These are phyloP conservation scores for Scenedesmus sp. DNA, from an alignment of 163 green algal genomes.

Conservation along the genomic window DNA sequence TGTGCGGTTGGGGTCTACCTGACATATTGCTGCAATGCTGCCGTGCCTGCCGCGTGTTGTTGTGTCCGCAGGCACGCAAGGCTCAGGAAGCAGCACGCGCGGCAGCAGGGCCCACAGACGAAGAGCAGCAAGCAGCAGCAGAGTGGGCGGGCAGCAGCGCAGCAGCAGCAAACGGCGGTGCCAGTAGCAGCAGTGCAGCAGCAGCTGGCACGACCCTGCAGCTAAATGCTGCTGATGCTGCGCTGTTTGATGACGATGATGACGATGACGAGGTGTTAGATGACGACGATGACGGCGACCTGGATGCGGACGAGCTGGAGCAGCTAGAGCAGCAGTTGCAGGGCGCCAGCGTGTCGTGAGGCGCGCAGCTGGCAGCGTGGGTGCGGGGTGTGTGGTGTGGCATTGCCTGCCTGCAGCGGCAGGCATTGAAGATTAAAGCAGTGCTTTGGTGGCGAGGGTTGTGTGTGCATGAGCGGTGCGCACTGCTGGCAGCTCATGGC, in stretches of 20 bases:
- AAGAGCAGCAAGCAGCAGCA: slow-evolving; percentile 51
- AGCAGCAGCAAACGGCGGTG: neutral
- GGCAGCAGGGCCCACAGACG: slow-evolving; percentile 3
- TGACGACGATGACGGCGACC: slow-evolving; percentile 55
- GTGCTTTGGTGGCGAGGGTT: neutral
- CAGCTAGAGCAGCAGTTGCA: slow-evolving; percentile 55
- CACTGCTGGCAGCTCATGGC: neutral
- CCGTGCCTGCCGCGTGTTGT: neutral
- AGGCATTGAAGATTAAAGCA: neutral
- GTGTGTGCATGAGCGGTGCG: neutral
- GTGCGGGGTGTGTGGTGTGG: neutral
- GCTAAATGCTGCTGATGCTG: slow-evolving; percentile 43
- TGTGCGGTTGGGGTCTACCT: neutral
- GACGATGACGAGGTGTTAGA: slow-evolving; percentile 52
- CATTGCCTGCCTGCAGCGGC: neutral
- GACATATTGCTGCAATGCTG: neutral
- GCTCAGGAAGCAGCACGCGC: slow-evolving; percentile 2
- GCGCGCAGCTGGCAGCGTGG: neutral
- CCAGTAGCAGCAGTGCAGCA: slow-evolving; percentile 10
- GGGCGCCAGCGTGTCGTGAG: slow-evolving; percentile 35
- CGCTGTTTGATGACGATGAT: slow-evolving; percentile 43
- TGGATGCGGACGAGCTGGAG: slow-evolving; percentile 61
- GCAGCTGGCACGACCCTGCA: slow-evolving; percentile 15
- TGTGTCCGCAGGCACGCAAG: neutral
- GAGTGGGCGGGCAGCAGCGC: slow-evolving; percentile 28